Evolutionary conservation across 371 early-diverging fungal species (phyloP), one percentile per base, ranked within the genome.

Genomic region (Sporodiniella umbellata): DNA sequence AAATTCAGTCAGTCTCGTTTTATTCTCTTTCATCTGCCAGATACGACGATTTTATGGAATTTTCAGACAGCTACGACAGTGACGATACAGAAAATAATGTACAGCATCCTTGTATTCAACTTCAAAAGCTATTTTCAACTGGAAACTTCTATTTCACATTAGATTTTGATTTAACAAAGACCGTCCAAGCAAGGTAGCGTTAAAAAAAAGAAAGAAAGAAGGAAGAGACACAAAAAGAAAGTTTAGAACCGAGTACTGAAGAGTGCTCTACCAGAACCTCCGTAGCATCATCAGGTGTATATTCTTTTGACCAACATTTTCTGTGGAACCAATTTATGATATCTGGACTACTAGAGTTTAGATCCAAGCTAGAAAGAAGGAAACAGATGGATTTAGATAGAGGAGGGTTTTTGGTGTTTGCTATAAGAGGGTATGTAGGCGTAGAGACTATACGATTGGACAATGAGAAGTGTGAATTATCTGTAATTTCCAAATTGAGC

Each of bases 271-370:
- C 12, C 45, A 75, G 75, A 37, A 75, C 72, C n/a, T 69, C 70
- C 18, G 60, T 62, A n/a, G 72, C 69, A 1, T 70, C 77, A 4
- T 42, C 64, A 7, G 72, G 70, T 21, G 64, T 71, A 38, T 71
- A 76, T 58, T 57, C 75, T 19, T 80, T 74, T 45, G 88, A 90
- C 51, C 71, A 74, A 10, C 83, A 83, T 58, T 98, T 89, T 62
- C 73, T 94, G 26, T 98, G 97, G 96, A 98, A 98, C 66, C 73
- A 68, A 39, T 83, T 80, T 60, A 72, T 96, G 67, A 72, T 96
- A 21, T 83, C 82, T 25, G 87, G 87, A 23, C 58, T 94, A 14
- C 69, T 93, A 26, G 80, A 86, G 17, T 87, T 92, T 51, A 76
- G 91, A 42, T 74, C 85, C 10, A 85, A 87, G 56, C 66, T 94